These are phyloP conservation scores for Aureobasidium zeae DNA, from an alignment of 2,329 filamentous ascomycete genomes.

Conservation along the genomic window DNA sequence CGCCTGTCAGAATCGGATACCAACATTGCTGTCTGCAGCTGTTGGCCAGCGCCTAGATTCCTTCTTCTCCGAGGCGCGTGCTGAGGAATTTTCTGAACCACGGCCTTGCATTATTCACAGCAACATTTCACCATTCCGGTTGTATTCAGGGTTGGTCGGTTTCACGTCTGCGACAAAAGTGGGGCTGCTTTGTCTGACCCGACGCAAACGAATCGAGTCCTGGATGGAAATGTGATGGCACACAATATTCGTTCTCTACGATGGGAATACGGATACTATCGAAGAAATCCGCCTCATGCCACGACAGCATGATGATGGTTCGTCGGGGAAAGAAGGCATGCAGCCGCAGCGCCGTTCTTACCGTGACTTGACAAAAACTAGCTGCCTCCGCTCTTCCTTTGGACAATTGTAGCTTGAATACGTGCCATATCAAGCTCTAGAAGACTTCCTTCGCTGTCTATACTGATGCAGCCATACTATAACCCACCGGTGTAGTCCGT, in stretches of 20 bases:
- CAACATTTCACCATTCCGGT: neutral
- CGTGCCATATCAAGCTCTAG: neutral
- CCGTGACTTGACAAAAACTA: conserved; percentile 5
- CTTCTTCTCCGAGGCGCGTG: neutral
- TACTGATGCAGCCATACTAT: neutral
- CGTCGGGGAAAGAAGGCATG: conserved; percentile 9
- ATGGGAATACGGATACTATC: too few species aligned
- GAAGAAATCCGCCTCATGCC: neutral
- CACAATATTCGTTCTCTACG: too few species aligned
- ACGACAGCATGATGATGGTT: conserved; percentile 7
- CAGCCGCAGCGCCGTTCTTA: conserved; percentile 4
- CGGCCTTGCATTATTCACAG: neutral
- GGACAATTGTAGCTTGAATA: conserved; percentile 2
- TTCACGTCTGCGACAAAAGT: conserved; percentile 4
- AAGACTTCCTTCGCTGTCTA: neutral
- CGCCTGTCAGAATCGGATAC: conserved; percentile 5
- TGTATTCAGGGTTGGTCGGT: conserved; percentile 1
- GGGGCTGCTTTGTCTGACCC: conserved; percentile 7
- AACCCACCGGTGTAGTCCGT: neutral
- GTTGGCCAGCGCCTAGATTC: conserved; percentile 1
- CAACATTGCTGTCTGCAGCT: neutral
- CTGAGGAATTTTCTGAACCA: neutral
- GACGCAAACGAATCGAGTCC: neutral
- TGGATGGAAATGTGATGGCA: too few species aligned
- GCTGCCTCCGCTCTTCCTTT: conserved; percentile 11